Evolutionary conservation across 2,329 filamentous ascomycete species (phyloP).

Genomic region (Colletotrichum brevisporum): DNA sequence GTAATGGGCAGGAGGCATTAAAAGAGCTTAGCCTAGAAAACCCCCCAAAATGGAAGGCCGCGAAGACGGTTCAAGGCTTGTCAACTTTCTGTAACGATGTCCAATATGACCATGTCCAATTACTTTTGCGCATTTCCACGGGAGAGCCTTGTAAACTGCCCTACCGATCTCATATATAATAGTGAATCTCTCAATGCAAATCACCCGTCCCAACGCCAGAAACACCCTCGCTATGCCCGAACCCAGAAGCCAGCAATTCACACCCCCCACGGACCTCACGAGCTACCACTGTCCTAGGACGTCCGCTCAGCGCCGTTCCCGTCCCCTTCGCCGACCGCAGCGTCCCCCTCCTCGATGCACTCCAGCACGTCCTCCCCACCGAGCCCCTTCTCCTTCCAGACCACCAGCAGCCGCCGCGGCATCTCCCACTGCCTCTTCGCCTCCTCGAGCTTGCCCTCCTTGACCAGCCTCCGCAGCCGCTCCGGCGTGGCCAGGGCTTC

Average conservation of each 20-base stretch:
- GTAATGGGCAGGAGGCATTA: conserved; percentile 30
- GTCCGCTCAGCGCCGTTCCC: conserved; percentile 32
- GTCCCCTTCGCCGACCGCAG: conserved; percentile 53
- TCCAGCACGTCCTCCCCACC: conserved; percentile 69
- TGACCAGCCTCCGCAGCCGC: conserved; percentile 70
- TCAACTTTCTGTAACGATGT: too few species aligned
- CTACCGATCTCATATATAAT: neutral
- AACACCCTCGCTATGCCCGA: conserved; percentile 35
- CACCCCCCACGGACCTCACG: conserved; percentile 2
- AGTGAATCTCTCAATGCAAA: neutral
- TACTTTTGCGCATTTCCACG: too few species aligned
- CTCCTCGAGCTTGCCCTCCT: conserved; percentile 71
- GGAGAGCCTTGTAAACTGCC: too few species aligned
- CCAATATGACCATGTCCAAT: too few species aligned
- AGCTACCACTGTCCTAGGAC: conserved; percentile 41
- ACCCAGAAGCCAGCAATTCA: neutral
- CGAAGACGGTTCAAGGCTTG: neutral
- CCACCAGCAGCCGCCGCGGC: conserved; percentile 64
- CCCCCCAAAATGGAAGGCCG: neutral
- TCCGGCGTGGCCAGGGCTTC: conserved; percentile 75
- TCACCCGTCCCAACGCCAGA: conserved; percentile 3
- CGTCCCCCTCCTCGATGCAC: conserved; percentile 69
- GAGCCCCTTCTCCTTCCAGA: conserved; percentile 68
- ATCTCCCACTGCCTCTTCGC: conserved; percentile 71
- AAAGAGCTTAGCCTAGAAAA: too few species aligned